Percentiles rank a stretch among this genome's conserved stretches.
These are phyloP conservation scores for Kazachstania bromeliacearum DNA, from an alignment of 805 yeast species.

Conservation along the genomic window DNA sequence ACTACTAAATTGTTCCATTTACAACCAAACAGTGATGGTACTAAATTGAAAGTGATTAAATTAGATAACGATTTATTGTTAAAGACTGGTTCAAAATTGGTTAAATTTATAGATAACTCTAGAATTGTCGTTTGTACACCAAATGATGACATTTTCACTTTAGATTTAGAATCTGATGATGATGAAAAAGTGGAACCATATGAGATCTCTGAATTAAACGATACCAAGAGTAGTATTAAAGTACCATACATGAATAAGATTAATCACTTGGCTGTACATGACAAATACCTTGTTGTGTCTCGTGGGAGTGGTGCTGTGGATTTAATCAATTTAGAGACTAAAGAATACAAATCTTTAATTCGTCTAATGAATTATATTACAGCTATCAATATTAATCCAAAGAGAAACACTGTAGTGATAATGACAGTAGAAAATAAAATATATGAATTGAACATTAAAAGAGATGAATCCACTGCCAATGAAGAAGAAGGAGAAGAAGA, in stretches of 20 bases:
- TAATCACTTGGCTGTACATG: constrained; percentile 42
- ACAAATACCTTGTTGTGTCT: constrained; percentile 47
- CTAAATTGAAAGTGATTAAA: constrained; percentile 42
- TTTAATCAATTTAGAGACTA: constrained; percentile 25
- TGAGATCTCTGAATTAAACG: constrained; percentile 31
- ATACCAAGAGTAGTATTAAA: constrained; percentile 24
- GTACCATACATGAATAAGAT: constrained; percentile 43
- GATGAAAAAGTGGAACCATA: constrained; percentile 31
- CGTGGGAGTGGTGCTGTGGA: constrained; percentile 62
- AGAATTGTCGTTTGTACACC: constrained; percentile 45
- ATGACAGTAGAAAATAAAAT: constrained; percentile 68
- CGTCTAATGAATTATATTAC: constrained; percentile 53
- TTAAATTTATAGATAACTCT: constrained; percentile 39
- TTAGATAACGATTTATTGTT: constrained; percentile 33
- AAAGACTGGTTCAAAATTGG: constrained; percentile 47
- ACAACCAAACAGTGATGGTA: constrained; percentile 26
- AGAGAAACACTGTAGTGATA: constrained; percentile 44
- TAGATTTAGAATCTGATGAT: constrained; percentile 34
- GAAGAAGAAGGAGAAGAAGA: constrained; percentile 4
- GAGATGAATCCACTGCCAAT: background rate
- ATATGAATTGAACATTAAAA: constrained; percentile 46
- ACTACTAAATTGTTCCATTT: constrained; percentile 62
- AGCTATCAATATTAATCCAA: constrained; percentile 45
- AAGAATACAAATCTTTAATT: constrained; percentile 37
- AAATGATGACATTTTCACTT: constrained; percentile 49